Evolutionary conservation across 2,329 filamentous ascomycete species (phyloP).

Genomic region (Emydomyces testavorans): DNA sequence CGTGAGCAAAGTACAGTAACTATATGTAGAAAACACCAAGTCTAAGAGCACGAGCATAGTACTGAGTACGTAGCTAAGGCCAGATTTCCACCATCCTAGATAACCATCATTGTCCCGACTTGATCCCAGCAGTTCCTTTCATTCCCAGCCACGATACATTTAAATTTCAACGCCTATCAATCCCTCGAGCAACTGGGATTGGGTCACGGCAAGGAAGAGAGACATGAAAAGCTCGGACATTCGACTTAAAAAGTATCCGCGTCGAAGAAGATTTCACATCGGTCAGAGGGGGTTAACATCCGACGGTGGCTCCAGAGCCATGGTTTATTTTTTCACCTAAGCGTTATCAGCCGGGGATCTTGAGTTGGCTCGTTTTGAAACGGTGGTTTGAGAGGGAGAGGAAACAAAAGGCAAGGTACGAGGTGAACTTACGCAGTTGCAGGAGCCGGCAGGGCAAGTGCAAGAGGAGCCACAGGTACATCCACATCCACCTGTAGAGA

Average conservation of each 20-base stretch:
- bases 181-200: not conserved
- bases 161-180: not conserved
- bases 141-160: not conserved
- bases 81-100: not conserved
- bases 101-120: not conserved
- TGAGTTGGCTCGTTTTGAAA: not conserved
- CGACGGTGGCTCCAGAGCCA: not conserved
- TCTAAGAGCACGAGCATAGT: too few relatives aligned
- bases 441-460: conserved; percentile 32
- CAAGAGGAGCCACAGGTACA: conserved; percentile 34
- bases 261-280: conserved; percentile 8
- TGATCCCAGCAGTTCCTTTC: not conserved
- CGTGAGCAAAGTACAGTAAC: too few relatives aligned
- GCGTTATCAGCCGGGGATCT: not conserved
- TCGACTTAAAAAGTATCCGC: conserved; percentile 8
- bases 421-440: conserved; percentile 30
- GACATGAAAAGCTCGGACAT: conserved; percentile 2
- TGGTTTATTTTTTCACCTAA: conserved; percentile 10
- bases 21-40: too few relatives aligned
- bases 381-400: not conserved
- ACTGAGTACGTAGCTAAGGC: too few relatives aligned
- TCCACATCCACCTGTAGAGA: conserved; percentile 25
- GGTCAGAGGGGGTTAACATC: not conserved
- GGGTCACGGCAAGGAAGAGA: not conserved
- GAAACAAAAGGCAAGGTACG: not conserved